Evolutionary conservation across 805 yeast species (phyloP).

Genomic region (Kluyveromyces aestuarii): DNA sequence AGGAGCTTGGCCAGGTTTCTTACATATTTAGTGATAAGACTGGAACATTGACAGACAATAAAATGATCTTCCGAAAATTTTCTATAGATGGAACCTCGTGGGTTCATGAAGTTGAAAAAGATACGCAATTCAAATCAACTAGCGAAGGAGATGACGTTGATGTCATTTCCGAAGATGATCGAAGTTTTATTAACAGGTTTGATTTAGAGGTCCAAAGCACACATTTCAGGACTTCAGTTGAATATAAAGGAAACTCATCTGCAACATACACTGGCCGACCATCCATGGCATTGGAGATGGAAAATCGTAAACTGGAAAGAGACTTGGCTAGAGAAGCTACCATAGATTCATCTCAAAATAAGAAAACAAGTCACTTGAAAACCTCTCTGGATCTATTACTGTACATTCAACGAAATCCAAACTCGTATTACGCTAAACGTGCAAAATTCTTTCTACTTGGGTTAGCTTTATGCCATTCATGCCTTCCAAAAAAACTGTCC

Average conservation of each 20-base stretch:
- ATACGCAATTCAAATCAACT: slow-evolving; percentile 5
- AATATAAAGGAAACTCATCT: slow-evolving; percentile 34
- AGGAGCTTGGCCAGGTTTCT: slow-evolving; percentile 94
- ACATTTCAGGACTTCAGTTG: slow-evolving; percentile 29
- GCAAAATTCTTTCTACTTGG: slow-evolving; percentile 75
- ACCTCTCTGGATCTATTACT: slow-evolving; percentile 59
- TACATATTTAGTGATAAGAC: slow-evolving; percentile 94
- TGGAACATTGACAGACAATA: slow-evolving; percentile 91
- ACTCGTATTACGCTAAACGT: slow-evolving; percentile 55
- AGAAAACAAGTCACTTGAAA: slow-evolving; percentile 27
- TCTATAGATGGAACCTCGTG: slow-evolving; percentile 84
- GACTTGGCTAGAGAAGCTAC: slow-evolving; percentile 1
- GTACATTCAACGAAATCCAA: slow-evolving; percentile 65
- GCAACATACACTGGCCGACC: slow-evolving; percentile 44
- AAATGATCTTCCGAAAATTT: slow-evolving; percentile 85
- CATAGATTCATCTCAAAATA: background rate
- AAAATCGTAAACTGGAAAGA: background rate
- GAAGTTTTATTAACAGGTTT: slow-evolving; percentile 9
- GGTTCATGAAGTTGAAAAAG: slow-evolving; percentile 62
- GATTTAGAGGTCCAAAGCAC: background rate
- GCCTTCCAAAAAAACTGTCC: slow-evolving; percentile 56
- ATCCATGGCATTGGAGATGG: slow-evolving; percentile 41
- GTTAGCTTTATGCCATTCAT: slow-evolving; percentile 82
- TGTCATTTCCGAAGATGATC: slow-evolving; percentile 17
- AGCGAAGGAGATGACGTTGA: slow-evolving; percentile 18